phyloP scores from a whole-genome alignment of 805 yeast species.

The Metschnikowia proteae region DNA sequence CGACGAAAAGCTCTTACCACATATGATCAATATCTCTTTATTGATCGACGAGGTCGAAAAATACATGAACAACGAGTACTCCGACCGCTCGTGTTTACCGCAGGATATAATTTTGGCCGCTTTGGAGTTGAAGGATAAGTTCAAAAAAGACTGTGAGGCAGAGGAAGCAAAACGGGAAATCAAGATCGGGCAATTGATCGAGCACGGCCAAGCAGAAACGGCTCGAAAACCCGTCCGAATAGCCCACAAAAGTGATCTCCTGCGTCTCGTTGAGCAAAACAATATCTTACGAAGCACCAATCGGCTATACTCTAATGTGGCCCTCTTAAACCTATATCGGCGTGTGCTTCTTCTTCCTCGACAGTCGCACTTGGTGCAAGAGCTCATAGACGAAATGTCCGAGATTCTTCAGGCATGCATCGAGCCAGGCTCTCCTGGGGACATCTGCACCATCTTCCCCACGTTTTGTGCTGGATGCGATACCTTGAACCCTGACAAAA shows the following conservation, averaged over 20 bases:
- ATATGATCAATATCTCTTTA: slow-evolving; percentile 47
- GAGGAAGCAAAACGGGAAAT: slow-evolving; percentile 15
- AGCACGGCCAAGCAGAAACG: slow-evolving; percentile 7
- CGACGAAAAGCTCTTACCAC: slow-evolving; percentile 58
- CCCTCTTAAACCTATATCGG: slow-evolving; percentile 53
- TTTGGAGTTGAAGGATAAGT: slow-evolving; percentile 25
- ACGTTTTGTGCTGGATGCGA: slow-evolving; percentile 60
- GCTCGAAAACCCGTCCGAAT: background rate
- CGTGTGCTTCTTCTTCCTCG: slow-evolving; percentile 50
- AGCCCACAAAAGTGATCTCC: slow-evolving; percentile 9
- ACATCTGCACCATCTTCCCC: slow-evolving; percentile 53
- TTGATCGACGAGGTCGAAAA: slow-evolving; percentile 29
- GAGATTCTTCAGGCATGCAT: slow-evolving; percentile 35
- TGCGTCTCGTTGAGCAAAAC: slow-evolving; percentile 28
- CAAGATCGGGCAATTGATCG: slow-evolving; percentile 13
- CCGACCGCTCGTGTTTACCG: slow-evolving; percentile 22
- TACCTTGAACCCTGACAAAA: slow-evolving; percentile 32
- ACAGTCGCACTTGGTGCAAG: slow-evolving; percentile 45
- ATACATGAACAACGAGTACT: slow-evolving; percentile 11
- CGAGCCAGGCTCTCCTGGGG: slow-evolving; percentile 47
- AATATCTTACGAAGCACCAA: slow-evolving; percentile 45
- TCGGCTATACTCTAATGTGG: slow-evolving; percentile 49
- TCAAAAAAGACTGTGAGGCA: slow-evolving; percentile 13
- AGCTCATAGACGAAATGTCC: slow-evolving; percentile 41
- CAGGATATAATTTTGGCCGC: slow-evolving; percentile 30